Conservation (phyloP, 192 early-diverging fungal species). For the Kickxella alabastrina region DNA sequence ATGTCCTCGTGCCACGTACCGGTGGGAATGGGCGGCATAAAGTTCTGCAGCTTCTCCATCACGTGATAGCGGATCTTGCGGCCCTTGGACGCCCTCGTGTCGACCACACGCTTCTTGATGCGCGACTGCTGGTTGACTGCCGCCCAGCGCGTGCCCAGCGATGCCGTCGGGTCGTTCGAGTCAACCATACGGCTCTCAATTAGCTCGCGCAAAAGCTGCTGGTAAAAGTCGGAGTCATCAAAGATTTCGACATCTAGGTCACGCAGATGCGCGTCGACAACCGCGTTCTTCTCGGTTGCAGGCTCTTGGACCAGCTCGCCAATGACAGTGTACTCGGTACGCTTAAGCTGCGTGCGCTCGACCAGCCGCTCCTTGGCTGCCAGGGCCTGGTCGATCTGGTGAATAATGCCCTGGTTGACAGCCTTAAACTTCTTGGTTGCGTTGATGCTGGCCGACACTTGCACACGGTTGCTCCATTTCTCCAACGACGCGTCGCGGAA, state of each 20-base stretch:
- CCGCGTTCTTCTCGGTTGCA: conserved; percentile 49
- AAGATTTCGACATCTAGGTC: conserved; percentile 70
- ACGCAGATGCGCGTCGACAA: conserved; percentile 61
- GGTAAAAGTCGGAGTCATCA: conserved; percentile 96
- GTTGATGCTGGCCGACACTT: conserved; percentile 62
- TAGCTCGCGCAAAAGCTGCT: conserved; percentile 87
- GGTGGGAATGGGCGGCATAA: conserved; percentile 89
- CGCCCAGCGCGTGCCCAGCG: conserved; percentile 76
- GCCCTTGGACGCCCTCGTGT: conserved; percentile 88
- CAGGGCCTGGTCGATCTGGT: conserved; percentile 71
- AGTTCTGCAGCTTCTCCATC: conserved; percentile 95
- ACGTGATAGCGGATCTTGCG: conserved; percentile 88
- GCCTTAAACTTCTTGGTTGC: conserved; percentile 93
- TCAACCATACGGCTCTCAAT: conserved; percentile 92
- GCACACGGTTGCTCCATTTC: conserved; percentile 90
- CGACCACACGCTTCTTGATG: conserved; percentile 66
- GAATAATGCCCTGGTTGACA: conserved; percentile 78
- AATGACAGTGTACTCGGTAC: conserved; percentile 61
- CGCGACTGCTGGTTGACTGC: conserved; percentile 66
- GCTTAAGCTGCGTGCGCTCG: conserved; percentile 82
- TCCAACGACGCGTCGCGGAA: conserved; percentile 86
- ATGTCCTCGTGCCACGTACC: conserved; percentile 93
- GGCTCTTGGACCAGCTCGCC: conserved; percentile 10
- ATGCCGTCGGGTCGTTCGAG: conserved; percentile 79
- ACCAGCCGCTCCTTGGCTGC: conserved; percentile 70